Evolutionary conservation across 164 flowering plant species (phyloP).

Genomic region (Umbilicus rupestris): DNA sequence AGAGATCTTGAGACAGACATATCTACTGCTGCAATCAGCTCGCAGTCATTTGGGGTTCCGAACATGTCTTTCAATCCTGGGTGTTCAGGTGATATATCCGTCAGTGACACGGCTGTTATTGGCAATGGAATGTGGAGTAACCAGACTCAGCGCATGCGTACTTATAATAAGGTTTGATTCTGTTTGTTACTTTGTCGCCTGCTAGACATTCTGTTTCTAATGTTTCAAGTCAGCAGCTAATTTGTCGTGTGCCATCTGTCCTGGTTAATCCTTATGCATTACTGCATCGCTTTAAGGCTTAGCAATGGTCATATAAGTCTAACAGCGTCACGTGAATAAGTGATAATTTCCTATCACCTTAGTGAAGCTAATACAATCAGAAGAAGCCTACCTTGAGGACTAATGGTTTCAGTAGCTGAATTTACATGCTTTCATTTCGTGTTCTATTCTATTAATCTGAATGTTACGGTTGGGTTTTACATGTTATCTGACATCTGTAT

Average conservation of each 20-base stretch:
- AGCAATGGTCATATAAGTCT: background rate
- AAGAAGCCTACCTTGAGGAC: too few relatives aligned
- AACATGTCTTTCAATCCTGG: conserved; percentile 68
- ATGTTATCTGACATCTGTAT: background rate
- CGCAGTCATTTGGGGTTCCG: conserved; percentile 82
- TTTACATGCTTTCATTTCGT: background rate
- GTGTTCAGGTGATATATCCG: conserved; percentile 54
- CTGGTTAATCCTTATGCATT: background rate
- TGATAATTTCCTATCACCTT: too few relatives aligned
- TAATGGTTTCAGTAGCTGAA: background rate
- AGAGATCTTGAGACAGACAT: conserved; percentile 79
- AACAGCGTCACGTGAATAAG: background rate
- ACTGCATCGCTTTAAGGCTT: too few relatives aligned
- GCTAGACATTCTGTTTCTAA: background rate
- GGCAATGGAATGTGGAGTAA: conserved; percentile 54
- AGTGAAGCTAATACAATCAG: too few relatives aligned
- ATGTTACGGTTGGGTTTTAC: background rate
- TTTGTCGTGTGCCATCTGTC: background rate
- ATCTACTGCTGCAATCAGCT: conserved; percentile 70
- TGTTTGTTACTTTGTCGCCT: background rate
- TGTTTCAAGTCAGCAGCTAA: background rate
- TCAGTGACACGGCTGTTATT: conserved; percentile 51
- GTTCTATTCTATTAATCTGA: background rate
- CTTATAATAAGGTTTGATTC: conserved; percentile 69
- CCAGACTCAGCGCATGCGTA: conserved; percentile 74